Evolutionary conservation across 345 rosid genomes (phyloP).

Genomic region (Ceriops zippeliana): DNA sequence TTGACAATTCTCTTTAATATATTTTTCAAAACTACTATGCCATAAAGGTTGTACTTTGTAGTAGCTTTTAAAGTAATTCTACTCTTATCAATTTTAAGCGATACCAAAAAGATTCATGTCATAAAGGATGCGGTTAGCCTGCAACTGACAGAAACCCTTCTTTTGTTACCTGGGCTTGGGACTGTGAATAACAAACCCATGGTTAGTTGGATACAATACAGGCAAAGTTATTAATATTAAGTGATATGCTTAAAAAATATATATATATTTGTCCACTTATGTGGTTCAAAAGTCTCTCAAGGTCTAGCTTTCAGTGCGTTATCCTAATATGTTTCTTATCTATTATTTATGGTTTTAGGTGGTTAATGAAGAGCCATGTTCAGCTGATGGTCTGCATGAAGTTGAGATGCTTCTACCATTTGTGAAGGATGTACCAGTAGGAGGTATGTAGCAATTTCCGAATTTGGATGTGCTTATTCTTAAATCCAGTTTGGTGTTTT

Average conservation of each 20-base stretch:
- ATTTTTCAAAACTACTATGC: neutral
- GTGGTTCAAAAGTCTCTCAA: neutral
- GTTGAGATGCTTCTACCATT: slow-evolving; percentile 73
- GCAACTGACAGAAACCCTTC: too few relatives aligned
- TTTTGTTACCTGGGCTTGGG: too few relatives aligned
- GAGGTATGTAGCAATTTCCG: slow-evolving; percentile 41
- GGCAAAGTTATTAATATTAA: too few relatives aligned
- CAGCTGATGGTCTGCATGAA: slow-evolving; percentile 57
- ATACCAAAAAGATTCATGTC: too few relatives aligned
- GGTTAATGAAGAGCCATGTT: slow-evolving; percentile 50
- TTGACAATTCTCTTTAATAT: neutral
- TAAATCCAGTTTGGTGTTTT: slow-evolving; percentile 1
- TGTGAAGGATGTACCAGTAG: slow-evolving; percentile 48
- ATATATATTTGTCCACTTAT: neutral
- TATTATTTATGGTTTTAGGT: slow-evolving; percentile 40
- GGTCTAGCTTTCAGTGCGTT: neutral
- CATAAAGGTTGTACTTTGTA: neutral
- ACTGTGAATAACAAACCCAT: too few relatives aligned
- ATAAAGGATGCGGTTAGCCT: too few relatives aligned
- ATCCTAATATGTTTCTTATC: neutral
- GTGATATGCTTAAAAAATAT: neutral
- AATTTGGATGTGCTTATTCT: slow-evolving; percentile 9
- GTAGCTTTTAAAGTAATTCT: too few relatives aligned
- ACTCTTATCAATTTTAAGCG: too few relatives aligned
- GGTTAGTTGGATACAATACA: too few relatives aligned